Base-by-base conservation (phyloP, 2,329 filamentous ascomycete genomes). In the Cucurbitaria berberidis region DNA sequence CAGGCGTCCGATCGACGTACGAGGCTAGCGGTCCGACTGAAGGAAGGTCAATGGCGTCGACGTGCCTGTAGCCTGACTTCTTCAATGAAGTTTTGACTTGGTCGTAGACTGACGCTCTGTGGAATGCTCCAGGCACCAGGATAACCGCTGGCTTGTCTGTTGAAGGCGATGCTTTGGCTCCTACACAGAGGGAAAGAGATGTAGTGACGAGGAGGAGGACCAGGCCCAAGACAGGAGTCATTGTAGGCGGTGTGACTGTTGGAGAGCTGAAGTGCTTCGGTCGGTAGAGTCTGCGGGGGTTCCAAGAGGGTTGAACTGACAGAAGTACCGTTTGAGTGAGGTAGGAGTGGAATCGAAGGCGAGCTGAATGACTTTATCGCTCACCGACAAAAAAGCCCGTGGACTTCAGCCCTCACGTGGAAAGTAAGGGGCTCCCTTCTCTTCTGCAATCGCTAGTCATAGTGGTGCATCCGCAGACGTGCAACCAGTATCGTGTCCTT, bases 121-220 rank as follows among this genome's bases (percentile, higher is more conserved):
- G 65, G 49, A 69, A 70, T n/a, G 66, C 63, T 18, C 49, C 55
- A 1, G 50, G 55, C 1, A 61, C 53, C 7, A 61, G 48, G 9
- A 59, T 56, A 15, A 59, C 26, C 7, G 53, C 48, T 27, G 58
- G 62, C 30, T 45, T 57, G 27, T 21, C 19, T 10, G 18, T 22
- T 9, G 29, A 19, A 19, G 32, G 5, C n/a, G 32, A 7, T 35
- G 44, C 19, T 6, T 19, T 27, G n/a, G 42, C 43, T 18, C 24
- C 16, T 13, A 34, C 19, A 24, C 48, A 19, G 19, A 46, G 27
- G 10, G 48, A 32, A 29, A 45, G 22, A n/a, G 52, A 27, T 5
- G 36, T 34, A 8, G 35, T 41, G 11, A 45, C n/a, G 9, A 51
- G 35, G 6, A 51, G 40, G 15, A 30, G 2, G n/a, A n/a, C n/a